Evolutionary conservation across 345 rosid genomes (phyloP), one percentile per base, ranked within the genome.

Genomic region (Laguncularia racemosa): DNA sequence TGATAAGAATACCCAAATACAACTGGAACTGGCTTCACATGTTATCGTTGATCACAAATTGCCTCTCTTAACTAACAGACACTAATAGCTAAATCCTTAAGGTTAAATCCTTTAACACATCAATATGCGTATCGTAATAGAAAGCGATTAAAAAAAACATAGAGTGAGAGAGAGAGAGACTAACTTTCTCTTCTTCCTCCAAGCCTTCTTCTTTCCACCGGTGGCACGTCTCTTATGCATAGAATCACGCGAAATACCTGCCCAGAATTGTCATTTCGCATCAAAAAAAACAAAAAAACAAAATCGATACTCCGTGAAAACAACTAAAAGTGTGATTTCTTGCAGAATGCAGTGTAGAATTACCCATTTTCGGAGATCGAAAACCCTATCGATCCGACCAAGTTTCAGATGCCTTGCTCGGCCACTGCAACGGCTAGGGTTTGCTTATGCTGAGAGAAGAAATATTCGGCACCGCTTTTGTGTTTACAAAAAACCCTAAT

Each of bases 151-250:
- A 44, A 40, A 13, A 2, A 48, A 15, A 0, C 6, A 38, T 20
- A 20, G 2, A 21, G 53, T 44, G 16, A 33, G 40, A 6, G 50
- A 19, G 5, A 4, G 19, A 15, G 40, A 12, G 53, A 13, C 2
- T 61, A 61, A 88, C 92, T 88, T 88, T 79, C 96, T 62, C 96
- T 88, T 88, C 89, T 85, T 88, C 76, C 96, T 85, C 96, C 96
- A 85, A 0, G 84, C 84, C 78, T 85, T 84, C 86, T 84, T 81
- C 75, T 88, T 88, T 64, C 96, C 92, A 19, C 96, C 96, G 43
- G 96, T 85, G 76, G 92, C 96, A 67, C 96, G 87, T 72, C 96
- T 79, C 84, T 88, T 88, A 84, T 85, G 92, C 89, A 83, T 83
- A 7, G 86, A 85, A 76, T 88, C 92, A 79, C 90, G 89, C 51